Conservation (phyloP, 371 early-diverging fungal genomes). For the Choanephora cucurbitarum region DNA sequence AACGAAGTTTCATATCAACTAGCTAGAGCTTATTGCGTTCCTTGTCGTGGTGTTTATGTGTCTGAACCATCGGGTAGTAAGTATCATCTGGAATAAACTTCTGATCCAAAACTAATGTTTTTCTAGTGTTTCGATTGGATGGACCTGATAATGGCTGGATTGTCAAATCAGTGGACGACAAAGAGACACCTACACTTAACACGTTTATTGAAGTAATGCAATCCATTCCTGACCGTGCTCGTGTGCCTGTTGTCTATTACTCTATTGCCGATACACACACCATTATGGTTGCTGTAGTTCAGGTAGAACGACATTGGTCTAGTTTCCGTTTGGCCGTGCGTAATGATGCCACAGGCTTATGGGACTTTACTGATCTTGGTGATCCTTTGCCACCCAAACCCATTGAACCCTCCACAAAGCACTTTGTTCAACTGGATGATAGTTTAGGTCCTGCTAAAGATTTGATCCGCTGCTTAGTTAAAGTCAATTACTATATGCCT, state of each 20-base stretch:
- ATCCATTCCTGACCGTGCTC: conserved; percentile 71
- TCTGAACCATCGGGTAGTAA: conserved; percentile 58
- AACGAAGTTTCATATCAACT: conserved; percentile 90
- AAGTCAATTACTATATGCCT: conserved; percentile 68
- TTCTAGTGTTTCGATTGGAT: conserved; percentile 73
- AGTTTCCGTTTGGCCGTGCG: conserved; percentile 74
- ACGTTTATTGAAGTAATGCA: conserved; percentile 79
- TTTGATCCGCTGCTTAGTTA: conserved; percentile 65
- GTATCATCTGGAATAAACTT: no score
- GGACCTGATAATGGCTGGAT: conserved; percentile 84
- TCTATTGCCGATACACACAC: conserved; percentile 80
- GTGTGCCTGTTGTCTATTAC: conserved; percentile 82
- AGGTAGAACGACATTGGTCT: conserved; percentile 82
- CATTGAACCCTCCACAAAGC: conserved; percentile 58
- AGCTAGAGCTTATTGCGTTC: conserved; percentile 79
- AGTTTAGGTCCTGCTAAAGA: conserved; percentile 60
- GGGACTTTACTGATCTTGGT: conserved; percentile 74
- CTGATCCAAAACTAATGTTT: no score
- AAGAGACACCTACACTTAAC: conserved; percentile 71
- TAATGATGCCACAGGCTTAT: conserved; percentile 76
- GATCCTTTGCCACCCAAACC: conserved; percentile 46
- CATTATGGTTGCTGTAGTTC: conserved; percentile 69
- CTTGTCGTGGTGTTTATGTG: conserved; percentile 87
- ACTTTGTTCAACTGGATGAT: conserved; percentile 58
- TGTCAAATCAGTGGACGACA: conserved; percentile 70